Evolutionary conservation across 176 grass and related monocot genomes (phyloP).

Genomic region (Phoenix dactylifera): DNA sequence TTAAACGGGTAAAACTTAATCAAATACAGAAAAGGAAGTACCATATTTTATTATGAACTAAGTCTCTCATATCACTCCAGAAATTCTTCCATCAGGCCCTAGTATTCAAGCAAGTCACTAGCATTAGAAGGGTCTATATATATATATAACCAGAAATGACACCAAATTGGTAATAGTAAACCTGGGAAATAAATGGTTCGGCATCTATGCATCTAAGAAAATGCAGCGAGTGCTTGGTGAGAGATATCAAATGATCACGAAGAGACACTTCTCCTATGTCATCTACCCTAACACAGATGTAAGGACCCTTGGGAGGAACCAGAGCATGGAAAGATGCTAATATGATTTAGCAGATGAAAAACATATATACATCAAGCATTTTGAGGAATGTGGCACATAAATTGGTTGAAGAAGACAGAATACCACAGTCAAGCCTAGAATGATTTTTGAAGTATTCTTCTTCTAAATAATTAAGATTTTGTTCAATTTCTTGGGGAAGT

Average conservation of each 20-base stretch:
- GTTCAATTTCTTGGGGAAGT: slow-evolving; percentile 73
- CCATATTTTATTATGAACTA: too few species aligned
- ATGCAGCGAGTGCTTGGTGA: slow-evolving; percentile 87
- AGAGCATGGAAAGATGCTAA: slow-evolving; percentile 35
- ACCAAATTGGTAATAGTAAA: too few species aligned
- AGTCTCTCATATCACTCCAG: too few species aligned
- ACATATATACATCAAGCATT: background rate
- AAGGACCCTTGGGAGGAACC: slow-evolving; percentile 94
- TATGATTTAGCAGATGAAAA: too few species aligned
- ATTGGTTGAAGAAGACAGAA: background rate
- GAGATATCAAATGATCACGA: slow-evolving; percentile 60
- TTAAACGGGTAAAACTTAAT: too few species aligned
- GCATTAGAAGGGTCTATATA: slow-evolving; percentile 17
- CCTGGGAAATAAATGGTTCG: slow-evolving; percentile 32
- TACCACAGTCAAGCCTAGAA: slow-evolving; percentile 87
- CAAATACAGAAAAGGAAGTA: too few species aligned
- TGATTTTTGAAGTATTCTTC: slow-evolving; percentile 90
- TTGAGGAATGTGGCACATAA: too few species aligned
- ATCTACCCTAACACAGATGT: slow-evolving; percentile 72
- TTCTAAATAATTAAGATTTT: slow-evolving; percentile 76
- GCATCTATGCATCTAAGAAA: slow-evolving; percentile 78
- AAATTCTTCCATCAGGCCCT: too few species aligned
- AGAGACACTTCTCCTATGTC: slow-evolving; percentile 88
- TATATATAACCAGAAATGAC: too few species aligned
- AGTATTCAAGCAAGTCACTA: too few species aligned